These are phyloP conservation scores for Odonthalia washingtoniensis DNA, from an alignment of 31 red algal species.

Conservation along the genomic window DNA sequence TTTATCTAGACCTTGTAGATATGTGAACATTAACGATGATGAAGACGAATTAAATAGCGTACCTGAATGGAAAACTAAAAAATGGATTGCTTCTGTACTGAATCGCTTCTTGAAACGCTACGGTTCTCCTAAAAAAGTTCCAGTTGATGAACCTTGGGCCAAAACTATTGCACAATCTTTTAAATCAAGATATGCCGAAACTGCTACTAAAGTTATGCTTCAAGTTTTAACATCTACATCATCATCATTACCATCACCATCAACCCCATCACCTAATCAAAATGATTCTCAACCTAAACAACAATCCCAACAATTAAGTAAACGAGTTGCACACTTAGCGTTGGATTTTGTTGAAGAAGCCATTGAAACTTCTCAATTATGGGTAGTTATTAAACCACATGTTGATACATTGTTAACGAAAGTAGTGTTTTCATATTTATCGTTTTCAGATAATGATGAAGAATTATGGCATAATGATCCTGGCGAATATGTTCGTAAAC, in stretches of 20 bases:
- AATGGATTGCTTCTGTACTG: slow-evolving; percentile 86
- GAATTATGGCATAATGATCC: slow-evolving; percentile 76
- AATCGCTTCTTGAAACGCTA: slow-evolving; percentile 74
- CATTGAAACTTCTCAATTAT: slow-evolving; percentile 62
- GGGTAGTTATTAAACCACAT: slow-evolving; percentile 66
- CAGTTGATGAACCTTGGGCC: slow-evolving; percentile 65
- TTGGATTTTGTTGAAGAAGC: slow-evolving; percentile 78
- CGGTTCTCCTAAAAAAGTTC: slow-evolving; percentile 64
- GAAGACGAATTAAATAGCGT: slow-evolving; percentile 49
- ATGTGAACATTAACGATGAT: slow-evolving; percentile 11
- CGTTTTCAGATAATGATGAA: slow-evolving; percentile 72
- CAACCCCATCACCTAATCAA: too few relatives aligned
- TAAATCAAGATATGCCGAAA: slow-evolving; percentile 49
- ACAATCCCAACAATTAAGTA: slow-evolving; percentile 38
- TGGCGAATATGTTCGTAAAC: slow-evolving; percentile 86
- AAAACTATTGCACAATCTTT: slow-evolving; percentile 58
- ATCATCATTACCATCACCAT: slow-evolving; percentile 17
- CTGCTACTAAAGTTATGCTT: slow-evolving; percentile 67
- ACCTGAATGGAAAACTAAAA: slow-evolving; percentile 88
- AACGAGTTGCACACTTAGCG: slow-evolving; percentile 72
- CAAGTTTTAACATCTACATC: slow-evolving; percentile 65
- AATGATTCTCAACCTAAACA: too few relatives aligned
- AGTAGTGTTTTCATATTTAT: slow-evolving; percentile 83
- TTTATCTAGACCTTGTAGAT: slow-evolving; percentile 33
- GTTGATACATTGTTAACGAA: slow-evolving; percentile 60